Percentiles rank a stretch among this genome's conserved stretches.
Conservation (phyloP, 345 rosid species). For the Citrus cavaleriei region DNA sequence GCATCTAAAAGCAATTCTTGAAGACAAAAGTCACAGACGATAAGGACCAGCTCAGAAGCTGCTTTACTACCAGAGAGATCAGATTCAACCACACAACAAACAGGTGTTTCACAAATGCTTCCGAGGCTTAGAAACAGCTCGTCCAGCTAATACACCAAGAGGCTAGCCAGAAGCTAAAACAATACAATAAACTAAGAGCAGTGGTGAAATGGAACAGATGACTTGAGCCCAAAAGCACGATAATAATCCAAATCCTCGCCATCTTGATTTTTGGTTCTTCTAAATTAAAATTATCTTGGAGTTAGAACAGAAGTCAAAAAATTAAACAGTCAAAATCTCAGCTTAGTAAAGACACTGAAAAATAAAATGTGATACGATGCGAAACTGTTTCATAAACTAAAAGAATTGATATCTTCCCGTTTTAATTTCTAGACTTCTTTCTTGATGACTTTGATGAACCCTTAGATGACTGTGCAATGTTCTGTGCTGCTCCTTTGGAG, state of each 20-base stretch:
- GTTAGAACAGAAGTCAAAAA: neutral
- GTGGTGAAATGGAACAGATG: neutral
- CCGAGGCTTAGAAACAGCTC: neutral
- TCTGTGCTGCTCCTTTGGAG: conserved; percentile 47
- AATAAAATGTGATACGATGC: neutral
- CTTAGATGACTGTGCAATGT: conserved; percentile 41
- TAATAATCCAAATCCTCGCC: neutral
- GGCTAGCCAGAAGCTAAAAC: neutral
- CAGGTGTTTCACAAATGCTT: neutral
- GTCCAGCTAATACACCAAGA: neutral
- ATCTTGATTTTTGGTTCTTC: neutral
- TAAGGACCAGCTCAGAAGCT: neutral
- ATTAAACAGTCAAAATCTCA: conserved; percentile 11
- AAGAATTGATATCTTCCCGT: neutral
- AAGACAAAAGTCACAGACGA: neutral
- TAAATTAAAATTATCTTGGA: neutral
- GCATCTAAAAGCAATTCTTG: neutral
- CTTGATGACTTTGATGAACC: conserved; percentile 80
- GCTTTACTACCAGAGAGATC: neutral
- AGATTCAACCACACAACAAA: neutral
- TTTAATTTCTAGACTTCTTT: conserved; percentile 82
- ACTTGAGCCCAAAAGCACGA: neutral
- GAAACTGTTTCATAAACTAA: neutral
- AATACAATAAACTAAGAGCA: neutral
- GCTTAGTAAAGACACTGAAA: neutral